phyloP scores from a whole-genome alignment of 805 yeast species.

The Candida chauliodis region DNA sequence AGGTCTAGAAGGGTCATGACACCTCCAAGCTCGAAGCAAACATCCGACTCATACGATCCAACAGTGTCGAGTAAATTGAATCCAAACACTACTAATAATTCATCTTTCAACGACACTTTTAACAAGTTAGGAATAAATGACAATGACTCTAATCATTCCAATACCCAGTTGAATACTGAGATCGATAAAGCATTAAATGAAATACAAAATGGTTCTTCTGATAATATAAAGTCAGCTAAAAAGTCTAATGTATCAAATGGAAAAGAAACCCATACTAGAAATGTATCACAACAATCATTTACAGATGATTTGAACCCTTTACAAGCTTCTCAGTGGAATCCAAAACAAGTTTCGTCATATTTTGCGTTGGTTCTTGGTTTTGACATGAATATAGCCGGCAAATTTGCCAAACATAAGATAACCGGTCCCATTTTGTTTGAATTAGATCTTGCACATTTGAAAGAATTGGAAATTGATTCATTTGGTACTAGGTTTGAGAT shows the following conservation, averaged over 20 bases:
- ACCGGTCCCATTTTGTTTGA: slow-evolving; percentile 83
- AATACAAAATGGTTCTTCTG: slow-evolving; percentile 28
- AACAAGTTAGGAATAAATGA: slow-evolving; percentile 3
- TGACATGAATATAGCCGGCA: slow-evolving; percentile 68
- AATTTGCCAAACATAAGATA: slow-evolving; percentile 83
- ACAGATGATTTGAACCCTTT: slow-evolving; percentile 42
- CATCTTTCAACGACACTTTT: slow-evolving; percentile 4
- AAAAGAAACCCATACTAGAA: slow-evolving; percentile 6
- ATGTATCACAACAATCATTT: slow-evolving; percentile 14
- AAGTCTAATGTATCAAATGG: background rate
- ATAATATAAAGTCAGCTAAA: background rate
- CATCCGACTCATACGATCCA: slow-evolving; percentile 3
- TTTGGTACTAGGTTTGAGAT: slow-evolving; percentile 96
- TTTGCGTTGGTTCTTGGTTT: slow-evolving; percentile 68
- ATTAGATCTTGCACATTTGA: slow-evolving; percentile 78
- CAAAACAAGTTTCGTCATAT: slow-evolving; percentile 79
- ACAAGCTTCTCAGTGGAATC: slow-evolving; percentile 67
- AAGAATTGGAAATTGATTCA: slow-evolving; percentile 86
- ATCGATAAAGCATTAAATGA: slow-evolving; percentile 73
- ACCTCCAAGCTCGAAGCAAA: slow-evolving; percentile 4
- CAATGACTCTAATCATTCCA: background rate
- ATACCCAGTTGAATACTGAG: slow-evolving; percentile 43
- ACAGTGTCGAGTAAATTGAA: slow-evolving; percentile 1
- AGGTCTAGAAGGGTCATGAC: slow-evolving; percentile 47
- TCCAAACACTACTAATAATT: slow-evolving; percentile 6